Percentiles rank a stretch among this genome's conserved stretches.
Evolutionary conservation across 2,329 filamentous ascomycete genomes (phyloP).

Genomic region (Calonectria multiphialidica): DNA sequence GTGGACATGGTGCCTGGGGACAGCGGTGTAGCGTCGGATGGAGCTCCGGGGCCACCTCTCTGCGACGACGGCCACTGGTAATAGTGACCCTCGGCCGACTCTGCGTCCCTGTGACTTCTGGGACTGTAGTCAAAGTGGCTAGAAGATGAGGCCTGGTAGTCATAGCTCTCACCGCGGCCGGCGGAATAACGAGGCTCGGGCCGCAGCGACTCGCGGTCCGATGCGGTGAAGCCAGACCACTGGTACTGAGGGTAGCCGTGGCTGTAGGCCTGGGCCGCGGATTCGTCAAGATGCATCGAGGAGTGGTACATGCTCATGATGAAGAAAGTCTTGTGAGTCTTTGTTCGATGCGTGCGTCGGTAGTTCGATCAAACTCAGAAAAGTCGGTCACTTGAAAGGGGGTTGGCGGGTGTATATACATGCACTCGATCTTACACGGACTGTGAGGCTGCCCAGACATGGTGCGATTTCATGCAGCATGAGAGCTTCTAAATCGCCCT

Average conservation of each 20-base stretch:
- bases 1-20: conserved; percentile 35
- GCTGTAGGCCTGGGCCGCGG: background rate
- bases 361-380: conserved; percentile 4
- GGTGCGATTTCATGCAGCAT: conserved; percentile 18
- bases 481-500: background rate
- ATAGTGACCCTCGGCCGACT: background rate
- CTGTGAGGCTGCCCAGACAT: conserved; percentile 20
- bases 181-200: conserved; percentile 16
- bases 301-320: conserved; percentile 22
- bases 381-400: background rate
- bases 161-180: background rate
- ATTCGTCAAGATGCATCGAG: conserved; percentile 13
- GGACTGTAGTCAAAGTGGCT: conserved; percentile 1
- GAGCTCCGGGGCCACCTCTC: background rate
- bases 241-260: conserved; percentile 7
- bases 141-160: background rate
- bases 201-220: conserved; percentile 12
- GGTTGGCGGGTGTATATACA: conserved; percentile 23
- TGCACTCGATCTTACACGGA: background rate
- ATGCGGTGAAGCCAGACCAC: conserved; percentile 11
- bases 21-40: background rate
- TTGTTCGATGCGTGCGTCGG: conserved; percentile 6
- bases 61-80: background rate
- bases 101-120: background rate
- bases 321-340: background rate